Evolutionary conservation across 352 stramenopile species (phyloP).

Genomic region (Globisporangium irregulare): DNA sequence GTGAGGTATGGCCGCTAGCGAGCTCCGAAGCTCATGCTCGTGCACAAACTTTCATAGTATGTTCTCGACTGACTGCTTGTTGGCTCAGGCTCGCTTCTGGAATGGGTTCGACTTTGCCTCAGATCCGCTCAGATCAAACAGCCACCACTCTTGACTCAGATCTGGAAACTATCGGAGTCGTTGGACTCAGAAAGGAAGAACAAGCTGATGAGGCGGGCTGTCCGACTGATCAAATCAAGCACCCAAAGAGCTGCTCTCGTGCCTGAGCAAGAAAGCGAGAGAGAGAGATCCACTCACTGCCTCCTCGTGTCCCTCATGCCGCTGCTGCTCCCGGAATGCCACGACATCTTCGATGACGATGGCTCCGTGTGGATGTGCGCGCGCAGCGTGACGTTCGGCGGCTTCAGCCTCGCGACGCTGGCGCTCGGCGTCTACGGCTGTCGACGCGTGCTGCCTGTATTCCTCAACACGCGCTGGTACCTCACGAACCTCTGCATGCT

Average conservation of each 20-base stretch:
- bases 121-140: too few species aligned
- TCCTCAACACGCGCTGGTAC: slow-evolving; percentile 56
- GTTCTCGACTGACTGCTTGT: too few species aligned
- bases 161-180: background rate
- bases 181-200: background rate
- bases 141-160: too few species aligned
- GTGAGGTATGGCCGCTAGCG: too few species aligned
- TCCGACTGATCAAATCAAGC: background rate
- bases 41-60: too few species aligned
- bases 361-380: slow-evolving; percentile 46
- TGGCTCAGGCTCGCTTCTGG: too few species aligned
- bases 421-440: slow-evolving; percentile 37
- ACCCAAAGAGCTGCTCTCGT: background rate
- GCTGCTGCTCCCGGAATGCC: slow-evolving; percentile 55
- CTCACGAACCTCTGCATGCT: slow-evolving; percentile 61
- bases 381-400: slow-evolving; percentile 61
- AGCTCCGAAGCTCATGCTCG: too few species aligned
- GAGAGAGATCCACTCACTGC: background rate
- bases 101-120: too few species aligned
- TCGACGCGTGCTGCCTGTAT: slow-evolving; percentile 53
- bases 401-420: slow-evolving; percentile 52
- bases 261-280: background rate
- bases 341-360: slow-evolving; percentile 29
- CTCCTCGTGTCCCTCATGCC: background rate
- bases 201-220: background rate